These are phyloP conservation scores for Begonia fuchsioides DNA, from an alignment of 306 rosid genomes.

Conservation along the genomic window DNA sequence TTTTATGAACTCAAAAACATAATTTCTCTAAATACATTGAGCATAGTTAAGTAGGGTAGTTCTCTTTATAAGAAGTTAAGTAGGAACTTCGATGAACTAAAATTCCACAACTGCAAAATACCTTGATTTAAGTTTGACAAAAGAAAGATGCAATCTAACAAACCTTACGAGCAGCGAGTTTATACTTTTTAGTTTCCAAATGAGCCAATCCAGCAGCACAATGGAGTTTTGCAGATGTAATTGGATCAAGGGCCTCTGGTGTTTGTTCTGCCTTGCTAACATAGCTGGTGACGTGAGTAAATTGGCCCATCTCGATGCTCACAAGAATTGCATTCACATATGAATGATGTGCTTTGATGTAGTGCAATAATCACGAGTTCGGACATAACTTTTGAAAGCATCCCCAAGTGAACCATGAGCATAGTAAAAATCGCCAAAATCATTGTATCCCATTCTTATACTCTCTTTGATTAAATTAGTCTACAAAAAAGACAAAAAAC, in stretches of 20 bases:
- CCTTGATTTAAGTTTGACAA: no score
- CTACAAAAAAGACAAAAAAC: slow-evolving; percentile 18
- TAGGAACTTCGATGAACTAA: no score
- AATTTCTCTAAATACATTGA: no score
- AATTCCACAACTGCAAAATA: no score
- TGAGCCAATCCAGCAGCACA: slow-evolving; percentile 95
- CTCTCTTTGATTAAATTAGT: slow-evolving; percentile 97
- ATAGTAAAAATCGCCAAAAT: slow-evolving; percentile 91
- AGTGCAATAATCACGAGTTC: slow-evolving; percentile 97
- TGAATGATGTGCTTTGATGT: slow-evolving; percentile 87
- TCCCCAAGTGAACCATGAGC: slow-evolving; percentile 84
- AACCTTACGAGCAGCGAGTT: slow-evolving; percentile 99
- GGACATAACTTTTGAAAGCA: slow-evolving; percentile 81
- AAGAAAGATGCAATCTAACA: slow-evolving; percentile 3
- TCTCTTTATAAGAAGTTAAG: no score
- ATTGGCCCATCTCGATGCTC: slow-evolving; percentile 99
- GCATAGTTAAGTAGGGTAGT: no score
- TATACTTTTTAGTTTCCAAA: slow-evolving; percentile 89
- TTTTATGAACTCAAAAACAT: no score
- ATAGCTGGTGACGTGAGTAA: slow-evolving; percentile 83
- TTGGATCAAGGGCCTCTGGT: slow-evolving; percentile 45
- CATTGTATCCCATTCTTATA: slow-evolving; percentile 98
- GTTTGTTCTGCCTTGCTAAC: slow-evolving; percentile 83
- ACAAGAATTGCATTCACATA: slow-evolving; percentile 95
- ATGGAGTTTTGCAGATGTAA: slow-evolving; percentile 48